Base-by-base conservation (phyloP, 331 rosid species). In the Cydonia oblonga region DNA sequence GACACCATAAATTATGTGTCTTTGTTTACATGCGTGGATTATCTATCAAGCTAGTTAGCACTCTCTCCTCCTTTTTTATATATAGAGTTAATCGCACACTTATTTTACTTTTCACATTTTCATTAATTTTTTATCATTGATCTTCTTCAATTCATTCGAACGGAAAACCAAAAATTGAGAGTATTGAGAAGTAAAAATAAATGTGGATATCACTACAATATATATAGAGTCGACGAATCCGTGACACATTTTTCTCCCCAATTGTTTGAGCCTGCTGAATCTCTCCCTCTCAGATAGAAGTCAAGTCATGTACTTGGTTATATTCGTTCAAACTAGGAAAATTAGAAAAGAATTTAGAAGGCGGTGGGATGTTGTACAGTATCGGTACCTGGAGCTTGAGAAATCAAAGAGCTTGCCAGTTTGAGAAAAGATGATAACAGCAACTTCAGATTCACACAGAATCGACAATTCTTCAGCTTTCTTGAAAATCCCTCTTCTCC, bases 401-500 rank as follows among this genome's bases (percentile, higher is more conserved):
- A 59, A 87, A 7, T 86, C 85, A 57, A 72, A 85, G 72, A 86
- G 91, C 77, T 86, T 90, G 14, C 90, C 89, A 0, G 93, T 90
- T 5, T 90, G 76, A 3, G 96, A 90, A 86, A 90, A 90, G 79
- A 88, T 57, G 42, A 90, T 24, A 53, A 88, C 82, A 2, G 85
- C 96, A 67, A 81, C 79, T 54, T 85, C 84, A 28, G 83, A 84
- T 56, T 87, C 92, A 28, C 89, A 83, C 26, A 88, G 86, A 67
- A 90, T 87, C 2, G 93, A 78, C 19, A 90, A 85, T 78, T 88
- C 93, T 40, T 81, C 65, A 22, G 96, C 93, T 81, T 90, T 90
- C 84, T 86, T 90, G 63, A 86, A 69, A 23, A 90, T 90, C 49
- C 49, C 49, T 4, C 49, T 42, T 12, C 49, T 42, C 49, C 49